Conservation (phyloP, 805 yeast genomes). For the Scheffersomyces amazonensis region DNA sequence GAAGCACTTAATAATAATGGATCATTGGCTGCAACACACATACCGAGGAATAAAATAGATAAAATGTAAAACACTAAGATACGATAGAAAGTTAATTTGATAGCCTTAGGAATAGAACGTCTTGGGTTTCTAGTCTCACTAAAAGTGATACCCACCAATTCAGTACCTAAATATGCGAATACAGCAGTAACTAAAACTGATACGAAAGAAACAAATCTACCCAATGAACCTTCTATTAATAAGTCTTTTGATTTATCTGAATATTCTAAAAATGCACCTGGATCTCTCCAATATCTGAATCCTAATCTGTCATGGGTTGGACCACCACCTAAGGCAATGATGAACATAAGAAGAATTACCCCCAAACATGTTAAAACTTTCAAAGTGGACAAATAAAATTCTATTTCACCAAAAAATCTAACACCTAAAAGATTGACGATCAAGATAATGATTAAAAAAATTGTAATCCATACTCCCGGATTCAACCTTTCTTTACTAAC, state of each 20-base stretch:
- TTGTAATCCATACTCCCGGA: slow-evolving; percentile 58
- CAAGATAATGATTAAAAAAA: slow-evolving; percentile 41
- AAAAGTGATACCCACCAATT: slow-evolving; percentile 67
- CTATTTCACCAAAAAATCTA: slow-evolving; percentile 52
- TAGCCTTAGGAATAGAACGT: slow-evolving; percentile 67
- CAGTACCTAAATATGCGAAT: slow-evolving; percentile 71
- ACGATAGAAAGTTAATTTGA: slow-evolving; percentile 66
- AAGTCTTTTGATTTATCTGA: slow-evolving; percentile 37
- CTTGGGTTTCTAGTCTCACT: slow-evolving; percentile 70
- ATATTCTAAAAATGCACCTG: slow-evolving; percentile 58
- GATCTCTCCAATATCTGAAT: slow-evolving; percentile 66
- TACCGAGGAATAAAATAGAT: slow-evolving; percentile 61
- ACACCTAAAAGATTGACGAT: slow-evolving; percentile 48
- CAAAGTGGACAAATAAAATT: slow-evolving; percentile 61
- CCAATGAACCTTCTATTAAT: slow-evolving; percentile 40
- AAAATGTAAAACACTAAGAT: slow-evolving; percentile 61
- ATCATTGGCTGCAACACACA: slow-evolving; percentile 63
- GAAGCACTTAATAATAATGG: slow-evolving; percentile 49
- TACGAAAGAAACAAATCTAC: slow-evolving; percentile 59
- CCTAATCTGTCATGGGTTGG: slow-evolving; percentile 73
- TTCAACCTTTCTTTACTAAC: slow-evolving; percentile 42
- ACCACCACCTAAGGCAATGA: slow-evolving; percentile 75
- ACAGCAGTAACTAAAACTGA: slow-evolving; percentile 65
- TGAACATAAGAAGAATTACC: slow-evolving; percentile 59
- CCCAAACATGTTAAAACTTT: slow-evolving; percentile 67